phyloP scores from a whole-genome alignment of 2,329 filamentous ascomycete species.

The Aspergillus nomiae region DNA sequence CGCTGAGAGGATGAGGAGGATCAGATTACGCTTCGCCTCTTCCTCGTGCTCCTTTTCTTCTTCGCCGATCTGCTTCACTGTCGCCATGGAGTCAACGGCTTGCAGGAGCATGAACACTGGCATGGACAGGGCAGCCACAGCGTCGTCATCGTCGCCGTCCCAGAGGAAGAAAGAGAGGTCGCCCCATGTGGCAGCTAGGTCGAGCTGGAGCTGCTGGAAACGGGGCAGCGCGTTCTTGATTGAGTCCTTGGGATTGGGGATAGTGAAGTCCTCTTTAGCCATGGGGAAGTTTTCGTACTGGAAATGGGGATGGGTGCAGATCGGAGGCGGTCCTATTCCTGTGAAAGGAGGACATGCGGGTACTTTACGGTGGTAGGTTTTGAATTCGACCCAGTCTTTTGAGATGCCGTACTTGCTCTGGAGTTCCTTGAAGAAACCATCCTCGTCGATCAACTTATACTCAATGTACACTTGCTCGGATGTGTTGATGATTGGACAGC shows the following conservation, averaged over 20 bases:
- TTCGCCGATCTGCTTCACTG: constrained; percentile 14
- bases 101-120: constrained; percentile 13
- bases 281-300: constrained; percentile 1
- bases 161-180: constrained; percentile 3
- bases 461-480: background rate
- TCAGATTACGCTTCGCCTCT: constrained; percentile 11
- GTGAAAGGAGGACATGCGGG: background rate
- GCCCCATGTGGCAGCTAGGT: background rate
- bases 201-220: background rate
- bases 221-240: background rate
- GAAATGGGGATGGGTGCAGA: background rate
- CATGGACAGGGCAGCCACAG: constrained; percentile 6
- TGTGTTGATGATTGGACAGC: background rate
- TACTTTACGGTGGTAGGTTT: background rate
- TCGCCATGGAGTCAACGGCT: constrained; percentile 11
- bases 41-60: constrained; percentile 12
- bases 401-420: constrained; percentile 1
- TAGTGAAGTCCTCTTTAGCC: background rate
- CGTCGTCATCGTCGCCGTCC: constrained; percentile 7
- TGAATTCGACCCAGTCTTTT: background rate
- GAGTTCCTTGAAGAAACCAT: background rate
- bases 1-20: constrained; percentile 15
- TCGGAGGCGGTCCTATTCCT: background rate
- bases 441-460: background rate
- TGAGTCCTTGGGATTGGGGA: constrained; percentile 6